Base-by-base conservation (phyloP, 108 stramenopile species). In the Aurantiochytrium sp. region DNA sequence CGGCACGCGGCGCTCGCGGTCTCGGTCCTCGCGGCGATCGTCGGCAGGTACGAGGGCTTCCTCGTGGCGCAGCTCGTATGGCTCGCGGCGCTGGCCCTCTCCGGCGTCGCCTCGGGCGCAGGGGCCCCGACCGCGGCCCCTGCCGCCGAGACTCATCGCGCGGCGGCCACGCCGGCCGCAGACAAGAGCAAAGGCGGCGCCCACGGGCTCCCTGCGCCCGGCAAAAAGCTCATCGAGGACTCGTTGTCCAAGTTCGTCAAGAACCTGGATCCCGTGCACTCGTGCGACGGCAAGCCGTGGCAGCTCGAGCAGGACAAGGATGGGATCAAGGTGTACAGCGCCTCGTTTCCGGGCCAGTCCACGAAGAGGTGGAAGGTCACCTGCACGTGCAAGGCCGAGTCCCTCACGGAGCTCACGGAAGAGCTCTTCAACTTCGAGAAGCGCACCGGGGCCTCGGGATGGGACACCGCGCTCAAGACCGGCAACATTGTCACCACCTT, bases 381-480 rank as follows among this genome's bases (percentile, higher is more conserved):
- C 39, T 48, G 42, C 39, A 81, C 45, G n/a, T 48, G 39, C 45
- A 41, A n/a, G 32, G 73, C 42, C 8, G 73, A 41, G 32, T 48
- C 73, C 12, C 73, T 81, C 2, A 6, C 8, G 17, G 73, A 81
- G 73, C 73, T 81, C 8, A 19, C 6, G 15, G 73, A 22, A 12
- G 73, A 81, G 73, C 45, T 81, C 27, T 48, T 81, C 42, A 30
- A 81, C 1, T 81, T 48, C 30, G 73, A 81, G 19, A 41, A 48
- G 2, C 73, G 73, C 24, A 30, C 45, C 17, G 73, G 73, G 10
- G 45, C 39, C 42, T 27, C 21, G 12, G 73, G 73, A 15, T 81
- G 73, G 73, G 73, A 81, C 73, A 81, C 73, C n/a, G 73, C 73
- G 21, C 39, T 81, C n/a, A 81, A 81, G 45, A 30, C 21, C n/a